phyloP scores from a whole-genome alignment of 208 protist genomes.

The Acanthamoeba castellanii region DNA sequence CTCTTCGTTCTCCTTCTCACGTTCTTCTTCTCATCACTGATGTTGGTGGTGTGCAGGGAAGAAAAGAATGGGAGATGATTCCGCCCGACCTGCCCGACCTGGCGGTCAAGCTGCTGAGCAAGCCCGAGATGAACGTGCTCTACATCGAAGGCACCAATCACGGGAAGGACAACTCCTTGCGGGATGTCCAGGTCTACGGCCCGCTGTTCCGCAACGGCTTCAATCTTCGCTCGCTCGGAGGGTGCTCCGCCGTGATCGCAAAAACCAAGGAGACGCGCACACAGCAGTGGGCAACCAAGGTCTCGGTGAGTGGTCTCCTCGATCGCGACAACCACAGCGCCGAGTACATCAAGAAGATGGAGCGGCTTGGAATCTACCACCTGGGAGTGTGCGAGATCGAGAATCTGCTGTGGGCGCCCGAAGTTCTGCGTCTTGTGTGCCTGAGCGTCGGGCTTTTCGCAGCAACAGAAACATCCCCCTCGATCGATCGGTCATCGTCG shows the following conservation, averaged over 20 bases:
- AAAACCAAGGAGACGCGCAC: background rate
- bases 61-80: too few species aligned
- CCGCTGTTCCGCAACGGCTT: background rate
- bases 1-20: too few species aligned
- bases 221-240: background rate
- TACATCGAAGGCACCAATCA: background rate
- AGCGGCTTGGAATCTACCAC: background rate
- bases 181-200: background rate
- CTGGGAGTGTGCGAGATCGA: background rate
- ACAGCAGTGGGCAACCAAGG: background rate
- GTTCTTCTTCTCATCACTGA: too few species aligned
- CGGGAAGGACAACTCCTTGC: background rate
- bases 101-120: background rate
- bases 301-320: background rate
- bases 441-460: background rate
- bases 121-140: slow-evolving; percentile 44
- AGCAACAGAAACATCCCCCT: too few species aligned
- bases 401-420: slow-evolving; percentile 30
- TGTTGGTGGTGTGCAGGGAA: too few species aligned
- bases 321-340: slow-evolving; percentile 28
- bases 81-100: too few species aligned
- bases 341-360: background rate
- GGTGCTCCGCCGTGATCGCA: background rate
- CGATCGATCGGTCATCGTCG: too few species aligned
- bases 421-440: slow-evolving; percentile 5